A percentile compares a stretch with the other conserved stretches of the same genome.
Conservation (phyloP, 495 filamentous ascomycete species). For the Penicillium roqueforti region DNA sequence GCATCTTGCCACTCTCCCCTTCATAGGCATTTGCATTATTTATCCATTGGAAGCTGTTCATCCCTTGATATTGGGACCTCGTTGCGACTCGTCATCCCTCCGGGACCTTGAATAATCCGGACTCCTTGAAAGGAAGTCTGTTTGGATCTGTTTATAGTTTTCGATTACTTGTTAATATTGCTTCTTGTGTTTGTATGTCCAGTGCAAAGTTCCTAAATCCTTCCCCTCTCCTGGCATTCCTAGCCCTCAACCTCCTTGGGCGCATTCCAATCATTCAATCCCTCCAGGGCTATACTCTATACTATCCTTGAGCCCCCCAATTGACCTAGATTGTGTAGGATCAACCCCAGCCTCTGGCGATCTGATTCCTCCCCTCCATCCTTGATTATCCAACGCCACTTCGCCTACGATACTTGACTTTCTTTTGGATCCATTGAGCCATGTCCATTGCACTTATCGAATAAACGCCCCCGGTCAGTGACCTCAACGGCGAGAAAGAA, state of each 20-base stretch:
- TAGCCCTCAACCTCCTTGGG: conserved; percentile 21
- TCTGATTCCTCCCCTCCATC: conserved; percentile 16
- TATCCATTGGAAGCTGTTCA: conserved; percentile 13
- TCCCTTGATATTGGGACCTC: conserved; percentile 7
- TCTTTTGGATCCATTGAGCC: conserved; percentile 14
- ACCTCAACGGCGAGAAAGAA: conserved; percentile 22
- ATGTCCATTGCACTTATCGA: conserved; percentile 33
- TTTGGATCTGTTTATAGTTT: conserved; percentile 28
- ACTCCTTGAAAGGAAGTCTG: conserved; percentile 20
- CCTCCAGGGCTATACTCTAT: conserved; percentile 14
- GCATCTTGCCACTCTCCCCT: conserved; percentile 15
- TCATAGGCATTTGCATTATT: conserved; percentile 9
- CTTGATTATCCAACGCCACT: conserved; percentile 13
- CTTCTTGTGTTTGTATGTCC: conserved; percentile 18
- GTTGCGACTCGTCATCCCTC: conserved; percentile 20
- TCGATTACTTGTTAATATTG: conserved; percentile 11
- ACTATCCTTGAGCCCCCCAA: conserved; percentile 18
- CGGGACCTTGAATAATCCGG: conserved; percentile 17
- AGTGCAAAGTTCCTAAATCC: conserved; percentile 6
- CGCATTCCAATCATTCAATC: conserved; percentile 28
- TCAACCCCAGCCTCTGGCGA: conserved; percentile 26
- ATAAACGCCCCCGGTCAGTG: conserved; percentile 35
- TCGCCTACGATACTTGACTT: conserved; percentile 6
- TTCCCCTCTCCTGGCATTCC: conserved; percentile 35
- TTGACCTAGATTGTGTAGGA: conserved; percentile 29